Conservation (phyloP, 2,329 filamentous ascomycete species). For the Cladophialophora carrionii region DNA sequence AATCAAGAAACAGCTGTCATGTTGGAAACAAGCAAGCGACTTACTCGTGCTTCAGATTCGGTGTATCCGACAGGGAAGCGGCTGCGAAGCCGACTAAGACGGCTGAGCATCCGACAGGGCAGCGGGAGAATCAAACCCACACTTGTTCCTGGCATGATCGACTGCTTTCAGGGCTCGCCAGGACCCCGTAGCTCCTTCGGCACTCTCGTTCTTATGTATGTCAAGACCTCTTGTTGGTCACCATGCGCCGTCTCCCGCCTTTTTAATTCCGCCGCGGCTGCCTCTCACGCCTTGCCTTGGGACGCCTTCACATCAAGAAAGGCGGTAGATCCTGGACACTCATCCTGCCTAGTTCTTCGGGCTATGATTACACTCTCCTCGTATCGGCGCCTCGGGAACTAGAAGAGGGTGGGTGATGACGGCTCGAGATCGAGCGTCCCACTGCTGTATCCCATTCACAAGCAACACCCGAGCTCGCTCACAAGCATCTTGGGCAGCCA, state of each 20-base stretch:
- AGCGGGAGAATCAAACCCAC: neutral
- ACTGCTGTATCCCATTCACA: neutral
- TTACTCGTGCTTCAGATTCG: conserved; percentile 4
- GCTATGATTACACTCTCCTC: neutral
- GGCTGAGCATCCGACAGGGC: conserved; percentile 2
- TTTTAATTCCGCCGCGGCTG: neutral
- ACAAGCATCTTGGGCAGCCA: neutral
- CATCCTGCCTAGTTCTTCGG: neutral
- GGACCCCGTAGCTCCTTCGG: neutral
- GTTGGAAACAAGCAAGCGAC: neutral
- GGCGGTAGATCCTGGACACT: neutral
- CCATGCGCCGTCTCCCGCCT: neutral
- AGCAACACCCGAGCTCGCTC: neutral
- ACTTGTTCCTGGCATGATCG: conserved; percentile 1
- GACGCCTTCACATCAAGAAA: neutral
- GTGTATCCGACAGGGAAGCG: neutral
- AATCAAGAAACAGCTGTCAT: neutral
- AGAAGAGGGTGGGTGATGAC: neutral
- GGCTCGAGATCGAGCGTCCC: neutral
- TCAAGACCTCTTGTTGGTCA: neutral
- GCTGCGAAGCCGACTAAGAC: neutral
- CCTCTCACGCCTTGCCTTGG: neutral
- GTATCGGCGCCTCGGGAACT: neutral
- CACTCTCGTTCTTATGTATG: neutral
- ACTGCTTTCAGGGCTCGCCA: neutral